Conservation (phyloP, 2,329 filamentous ascomycete species). For the Botryotinia narcissicola region DNA sequence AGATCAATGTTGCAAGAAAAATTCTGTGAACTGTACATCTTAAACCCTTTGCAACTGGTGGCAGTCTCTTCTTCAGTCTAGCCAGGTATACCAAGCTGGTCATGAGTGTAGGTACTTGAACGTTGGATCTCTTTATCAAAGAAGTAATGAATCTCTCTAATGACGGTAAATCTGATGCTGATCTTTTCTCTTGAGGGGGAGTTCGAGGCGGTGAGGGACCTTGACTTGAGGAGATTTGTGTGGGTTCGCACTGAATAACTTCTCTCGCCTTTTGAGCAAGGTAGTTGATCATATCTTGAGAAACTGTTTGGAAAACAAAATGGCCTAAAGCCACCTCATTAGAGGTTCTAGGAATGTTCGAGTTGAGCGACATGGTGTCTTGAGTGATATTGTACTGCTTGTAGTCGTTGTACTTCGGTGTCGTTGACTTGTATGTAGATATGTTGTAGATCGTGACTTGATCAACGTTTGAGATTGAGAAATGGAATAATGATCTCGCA, state of each 20-base stretch:
- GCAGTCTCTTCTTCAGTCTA: constrained; percentile 78
- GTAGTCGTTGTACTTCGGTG: not conserved
- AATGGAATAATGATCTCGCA: constrained; percentile 6
- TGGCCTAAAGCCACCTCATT: constrained; percentile 76
- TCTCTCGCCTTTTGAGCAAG: constrained; percentile 70
- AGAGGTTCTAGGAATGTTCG: constrained; percentile 26
- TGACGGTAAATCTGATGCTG: constrained; percentile 61
- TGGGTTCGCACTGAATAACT: constrained; percentile 76
- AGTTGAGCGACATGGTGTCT: constrained; percentile 11
- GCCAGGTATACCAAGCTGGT: constrained; percentile 91
- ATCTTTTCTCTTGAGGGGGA: constrained; percentile 45
- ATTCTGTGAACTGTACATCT: constrained; percentile 96
- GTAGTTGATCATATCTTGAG: constrained; percentile 72
- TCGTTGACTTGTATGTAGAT: constrained; percentile 14
- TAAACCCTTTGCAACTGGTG: constrained; percentile 93
- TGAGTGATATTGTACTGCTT: not conserved
- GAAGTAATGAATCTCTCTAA: constrained; percentile 90
- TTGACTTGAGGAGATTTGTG: constrained; percentile 38
- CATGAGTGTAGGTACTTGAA: constrained; percentile 97
- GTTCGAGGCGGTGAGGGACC: constrained; percentile 47
- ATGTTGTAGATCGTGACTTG: constrained; percentile 14
- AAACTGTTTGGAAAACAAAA: constrained; percentile 76
- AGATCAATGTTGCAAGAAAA: constrained; percentile 84
- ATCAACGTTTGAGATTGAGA: not conserved
- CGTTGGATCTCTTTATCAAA: constrained; percentile 87